Conservation (phyloP, 1,139 yeast genomes). For the Taphrina populina region DNA sequence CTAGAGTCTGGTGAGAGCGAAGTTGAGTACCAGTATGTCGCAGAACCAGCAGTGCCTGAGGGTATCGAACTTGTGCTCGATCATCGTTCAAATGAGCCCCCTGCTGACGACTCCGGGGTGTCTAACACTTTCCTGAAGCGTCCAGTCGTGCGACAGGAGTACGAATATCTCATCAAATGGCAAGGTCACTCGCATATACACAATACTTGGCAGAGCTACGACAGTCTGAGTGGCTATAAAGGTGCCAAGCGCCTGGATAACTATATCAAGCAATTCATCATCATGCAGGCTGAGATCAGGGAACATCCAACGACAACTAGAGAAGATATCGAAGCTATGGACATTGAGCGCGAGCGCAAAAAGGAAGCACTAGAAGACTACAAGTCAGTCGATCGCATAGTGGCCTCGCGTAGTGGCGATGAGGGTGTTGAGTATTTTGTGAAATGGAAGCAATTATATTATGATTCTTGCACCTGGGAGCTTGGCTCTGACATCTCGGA, state of each 20-base stretch:
- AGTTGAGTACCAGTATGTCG: constrained; percentile 17
- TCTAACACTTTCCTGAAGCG: constrained; percentile 10
- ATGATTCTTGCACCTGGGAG: constrained; percentile 98
- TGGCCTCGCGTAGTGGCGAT: constrained; percentile 62
- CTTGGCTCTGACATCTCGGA: constrained; percentile 82
- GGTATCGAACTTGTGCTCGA: constrained; percentile 33
- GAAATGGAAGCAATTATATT: constrained; percentile 90
- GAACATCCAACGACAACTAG: constrained; percentile 75
- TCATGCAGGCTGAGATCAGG: constrained; percentile 71
- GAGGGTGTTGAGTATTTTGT: constrained; percentile 59
- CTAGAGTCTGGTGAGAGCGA: constrained; percentile 24
- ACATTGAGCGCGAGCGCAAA: constrained; percentile 79
- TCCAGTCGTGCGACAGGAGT: constrained; percentile 19
- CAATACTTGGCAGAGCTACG: constrained; percentile 87
- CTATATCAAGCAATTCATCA: constrained; percentile 74
- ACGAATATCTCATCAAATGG: constrained; percentile 63
- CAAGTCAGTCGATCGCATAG: constrained; percentile 84
- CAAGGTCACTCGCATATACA: constrained; percentile 82
- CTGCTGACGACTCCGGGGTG: constrained; percentile 5
- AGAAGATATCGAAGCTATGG: constrained; percentile 87
- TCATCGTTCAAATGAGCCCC: constrained; percentile 24
- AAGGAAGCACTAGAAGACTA: constrained; percentile 81
- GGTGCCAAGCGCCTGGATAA: constrained; percentile 88
- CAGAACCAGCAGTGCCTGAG: constrained; percentile 17
- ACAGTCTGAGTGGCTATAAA: constrained; percentile 54